Conservation (phyloP, 2,329 filamentous ascomycete genomes). For the Phoma sp. region DNA sequence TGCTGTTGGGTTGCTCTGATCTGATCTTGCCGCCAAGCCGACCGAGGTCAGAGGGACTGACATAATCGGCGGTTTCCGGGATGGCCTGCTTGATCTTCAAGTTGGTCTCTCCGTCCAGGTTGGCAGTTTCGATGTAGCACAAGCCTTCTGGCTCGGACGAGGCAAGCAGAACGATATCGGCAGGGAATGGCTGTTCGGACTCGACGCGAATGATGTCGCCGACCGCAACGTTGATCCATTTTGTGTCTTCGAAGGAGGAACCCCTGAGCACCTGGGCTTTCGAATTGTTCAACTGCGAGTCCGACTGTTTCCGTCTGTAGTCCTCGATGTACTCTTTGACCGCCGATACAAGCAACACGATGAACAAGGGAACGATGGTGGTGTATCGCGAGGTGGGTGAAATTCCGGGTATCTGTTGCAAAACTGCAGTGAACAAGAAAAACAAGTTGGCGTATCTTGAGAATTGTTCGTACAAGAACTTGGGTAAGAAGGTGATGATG, state of each 20-base stretch:
- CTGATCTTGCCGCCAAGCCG: conserved; percentile 84
- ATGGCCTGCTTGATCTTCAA: conserved; percentile 98
- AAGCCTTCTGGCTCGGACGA: conserved; percentile 96
- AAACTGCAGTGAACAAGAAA: conserved; percentile 93
- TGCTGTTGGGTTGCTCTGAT: conserved; percentile 98
- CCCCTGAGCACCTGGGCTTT: conserved; percentile 83
- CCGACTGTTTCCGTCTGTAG: conserved; percentile 84
- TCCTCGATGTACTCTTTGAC: conserved; percentile 95
- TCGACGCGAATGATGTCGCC: conserved; percentile 93
- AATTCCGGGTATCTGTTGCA: conserved; percentile 94
- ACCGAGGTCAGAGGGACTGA: conserved; percentile 85
- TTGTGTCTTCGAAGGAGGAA: conserved; percentile 81
- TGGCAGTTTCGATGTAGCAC: conserved; percentile 98
- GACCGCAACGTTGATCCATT: conserved; percentile 92
- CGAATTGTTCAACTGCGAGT: conserved; percentile 85
- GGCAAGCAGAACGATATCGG: conserved; percentile 88
- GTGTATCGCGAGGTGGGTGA: conserved; percentile 96
- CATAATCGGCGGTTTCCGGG: conserved; percentile 86
- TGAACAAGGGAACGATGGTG: conserved; percentile 89
- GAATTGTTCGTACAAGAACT: conserved; percentile 98
- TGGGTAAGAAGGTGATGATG: conserved; percentile 86
- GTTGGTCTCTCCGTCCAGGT: conserved; percentile 97
- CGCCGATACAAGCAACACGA: conserved; percentile 92
- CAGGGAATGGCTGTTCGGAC: conserved; percentile 93
- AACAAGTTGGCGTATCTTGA: conserved; percentile 99